Conservation (phyloP, 805 yeast genomes). For the Yamadazyma nakazawae region DNA sequence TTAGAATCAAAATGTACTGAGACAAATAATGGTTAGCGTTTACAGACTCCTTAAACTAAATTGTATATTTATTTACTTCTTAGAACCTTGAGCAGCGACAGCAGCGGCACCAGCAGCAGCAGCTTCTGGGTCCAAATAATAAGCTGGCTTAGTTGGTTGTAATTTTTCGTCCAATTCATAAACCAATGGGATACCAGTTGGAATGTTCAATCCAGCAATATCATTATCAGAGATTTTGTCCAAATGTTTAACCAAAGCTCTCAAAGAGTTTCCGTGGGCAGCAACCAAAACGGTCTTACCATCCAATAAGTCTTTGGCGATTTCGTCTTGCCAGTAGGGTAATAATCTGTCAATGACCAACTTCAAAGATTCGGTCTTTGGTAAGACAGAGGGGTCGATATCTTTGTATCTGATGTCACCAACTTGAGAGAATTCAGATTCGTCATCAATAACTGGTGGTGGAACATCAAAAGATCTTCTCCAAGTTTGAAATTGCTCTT, state of each 20-base stretch:
- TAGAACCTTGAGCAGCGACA: slow-evolving; percentile 89
- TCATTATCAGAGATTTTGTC: slow-evolving; percentile 89
- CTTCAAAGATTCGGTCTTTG: slow-evolving; percentile 91
- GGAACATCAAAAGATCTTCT: slow-evolving; percentile 97
- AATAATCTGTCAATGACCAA: slow-evolving; percentile 93
- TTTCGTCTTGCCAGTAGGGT: slow-evolving; percentile 95
- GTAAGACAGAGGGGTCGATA: slow-evolving; percentile 81
- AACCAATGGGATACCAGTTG: slow-evolving; percentile 98
- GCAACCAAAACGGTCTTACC: slow-evolving; percentile 91
- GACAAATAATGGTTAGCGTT: not conserved
- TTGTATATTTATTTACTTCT: slow-evolving; percentile 24
- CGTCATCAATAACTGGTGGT: slow-evolving; percentile 82
- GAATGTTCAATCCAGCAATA: slow-evolving; percentile 92
- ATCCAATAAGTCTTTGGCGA: slow-evolving; percentile 74
- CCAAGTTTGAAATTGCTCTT: slow-evolving; percentile 92
- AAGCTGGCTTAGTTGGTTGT: slow-evolving; percentile 88
- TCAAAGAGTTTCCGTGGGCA: slow-evolving; percentile 98
- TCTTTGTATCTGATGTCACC: slow-evolving; percentile 82
- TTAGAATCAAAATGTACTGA: too few relatives aligned
- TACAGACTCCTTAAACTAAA: not conserved
- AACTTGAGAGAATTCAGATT: slow-evolving; percentile 77
- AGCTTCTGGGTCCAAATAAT: slow-evolving; percentile 98
- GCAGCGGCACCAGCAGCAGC: slow-evolving; percentile 99
- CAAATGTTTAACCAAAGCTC: slow-evolving; percentile 94
- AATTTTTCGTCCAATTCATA: slow-evolving; percentile 87